Percentiles rank a stretch among this genome's conserved stretches.
Evolutionary conservation across 176 grass and related monocot species (phyloP).

Genomic region (Calamus simplicifolius): DNA sequence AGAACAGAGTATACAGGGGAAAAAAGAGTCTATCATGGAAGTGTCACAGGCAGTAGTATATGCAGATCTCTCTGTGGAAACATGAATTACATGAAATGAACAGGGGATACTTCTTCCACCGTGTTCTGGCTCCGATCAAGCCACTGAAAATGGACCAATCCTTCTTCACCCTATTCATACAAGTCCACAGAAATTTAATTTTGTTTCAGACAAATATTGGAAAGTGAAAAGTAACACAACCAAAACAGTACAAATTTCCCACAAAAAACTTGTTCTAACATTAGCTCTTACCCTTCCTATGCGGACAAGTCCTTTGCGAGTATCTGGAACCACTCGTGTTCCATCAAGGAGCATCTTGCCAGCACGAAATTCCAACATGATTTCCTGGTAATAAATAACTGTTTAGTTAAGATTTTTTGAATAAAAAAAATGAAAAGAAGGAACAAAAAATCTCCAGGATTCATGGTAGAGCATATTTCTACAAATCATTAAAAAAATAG

Average conservation of each 20-base stretch:
- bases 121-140: slow-evolving; percentile 74
- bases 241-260: background rate
- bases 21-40: no score
- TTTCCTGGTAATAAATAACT: slow-evolving; percentile 32
- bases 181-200: no score
- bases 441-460: no score
- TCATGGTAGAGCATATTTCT: no score
- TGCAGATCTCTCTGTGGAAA: no score
- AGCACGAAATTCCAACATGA: slow-evolving; percentile 92
- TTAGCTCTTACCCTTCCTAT: slow-evolving; percentile 64
- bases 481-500: no score
- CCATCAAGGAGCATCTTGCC: slow-evolving; percentile 84
- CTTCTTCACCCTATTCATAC: slow-evolving; percentile 68
- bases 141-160: slow-evolving; percentile 97
- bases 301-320: slow-evolving; percentile 81
- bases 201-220: background rate
- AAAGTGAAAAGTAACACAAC: slow-evolving; percentile 8
- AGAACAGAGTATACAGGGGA: no score
- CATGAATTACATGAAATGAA: background rate
- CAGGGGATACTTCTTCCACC: slow-evolving; percentile 87
- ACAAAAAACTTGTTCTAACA: slow-evolving; percentile 10
- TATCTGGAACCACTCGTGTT: slow-evolving; percentile 67
- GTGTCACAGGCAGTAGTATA: no score
- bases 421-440: no score
- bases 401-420: no score